Evolutionary conservation across 306 rosid species (phyloP).

Genomic region (Aeschynomene evenia): DNA sequence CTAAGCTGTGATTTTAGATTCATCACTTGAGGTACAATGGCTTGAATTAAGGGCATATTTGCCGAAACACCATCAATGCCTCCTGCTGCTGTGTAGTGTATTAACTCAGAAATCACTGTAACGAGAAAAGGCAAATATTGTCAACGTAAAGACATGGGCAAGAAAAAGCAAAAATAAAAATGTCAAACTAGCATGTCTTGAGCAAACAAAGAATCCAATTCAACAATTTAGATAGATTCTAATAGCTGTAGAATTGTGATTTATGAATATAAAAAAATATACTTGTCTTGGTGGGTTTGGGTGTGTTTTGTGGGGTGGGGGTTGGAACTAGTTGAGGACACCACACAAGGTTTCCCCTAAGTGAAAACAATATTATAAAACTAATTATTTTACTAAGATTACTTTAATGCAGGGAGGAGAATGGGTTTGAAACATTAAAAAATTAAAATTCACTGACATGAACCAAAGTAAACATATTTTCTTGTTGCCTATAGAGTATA

Average conservation of each 20-base stretch:
- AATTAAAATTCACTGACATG: not conserved
- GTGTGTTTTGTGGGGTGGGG: no score
- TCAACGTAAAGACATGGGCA: not conserved
- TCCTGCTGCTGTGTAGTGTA: conserved; percentile 83
- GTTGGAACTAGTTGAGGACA: not conserved
- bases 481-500: not conserved
- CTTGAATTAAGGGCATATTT: conserved; percentile 93
- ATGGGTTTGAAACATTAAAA: not conserved
- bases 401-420: not conserved
- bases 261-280: not conserved
- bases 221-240: not conserved
- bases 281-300: no score
- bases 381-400: not conserved
- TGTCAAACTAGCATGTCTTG: not conserved
- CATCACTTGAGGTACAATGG: conserved; percentile 93
- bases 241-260: not conserved
- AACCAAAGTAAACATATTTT: not conserved
- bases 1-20: conserved; percentile 84
- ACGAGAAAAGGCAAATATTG: conserved; percentile 12
- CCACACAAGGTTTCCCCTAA: not conserved
- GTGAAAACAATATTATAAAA: not conserved
- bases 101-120: conserved; percentile 96
- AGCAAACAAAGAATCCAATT: not conserved
- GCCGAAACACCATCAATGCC: conserved; percentile 68
- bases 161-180: not conserved